A percentile compares a stretch with the other conserved stretches of the same genome.
phyloP scores from a whole-genome alignment of 1,284 basidiomycete genomes.

The Ceratobasidium sp. region DNA sequence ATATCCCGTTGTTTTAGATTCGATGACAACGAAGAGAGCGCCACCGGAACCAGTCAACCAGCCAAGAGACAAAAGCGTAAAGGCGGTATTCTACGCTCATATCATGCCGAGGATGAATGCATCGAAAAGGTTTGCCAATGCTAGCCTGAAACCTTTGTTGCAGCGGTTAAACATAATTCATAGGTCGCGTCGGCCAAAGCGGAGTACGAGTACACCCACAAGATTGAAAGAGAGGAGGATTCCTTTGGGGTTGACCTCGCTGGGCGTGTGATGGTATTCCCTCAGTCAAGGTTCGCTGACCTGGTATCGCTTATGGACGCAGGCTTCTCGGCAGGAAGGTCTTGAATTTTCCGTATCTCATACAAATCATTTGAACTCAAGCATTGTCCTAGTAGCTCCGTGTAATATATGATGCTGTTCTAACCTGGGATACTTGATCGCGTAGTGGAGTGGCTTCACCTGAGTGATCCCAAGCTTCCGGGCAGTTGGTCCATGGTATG shows the following conservation, averaged over 20 bases:
- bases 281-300: constrained; percentile 32
- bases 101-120: constrained; percentile 85
- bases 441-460: too few relatives aligned
- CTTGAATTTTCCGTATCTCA: background rate
- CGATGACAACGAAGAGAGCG: constrained; percentile 64
- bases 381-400: too few relatives aligned
- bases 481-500: too few relatives aligned
- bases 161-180: background rate
- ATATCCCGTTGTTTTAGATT: constrained; percentile 76
- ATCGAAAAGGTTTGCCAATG: constrained; percentile 64
- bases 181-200: constrained; percentile 67
- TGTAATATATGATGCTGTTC: too few relatives aligned
- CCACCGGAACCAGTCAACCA: constrained; percentile 48
- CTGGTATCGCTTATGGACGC: constrained; percentile 38
- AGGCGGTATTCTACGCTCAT: constrained; percentile 54
- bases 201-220: constrained; percentile 69
- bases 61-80: constrained; percentile 54
- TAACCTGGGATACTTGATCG: too few relatives aligned
- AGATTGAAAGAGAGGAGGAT: constrained; percentile 68
- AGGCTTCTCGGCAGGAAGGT: constrained; percentile 25
- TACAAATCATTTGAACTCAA: too few relatives aligned
- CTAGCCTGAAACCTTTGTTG: constrained; percentile 9
- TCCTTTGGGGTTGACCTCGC: constrained; percentile 80
- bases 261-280: constrained; percentile 75
- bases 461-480: too few relatives aligned